Base-by-base conservation (phyloP, 169 alveolate species). In the Plasmodium gonderi region DNA sequence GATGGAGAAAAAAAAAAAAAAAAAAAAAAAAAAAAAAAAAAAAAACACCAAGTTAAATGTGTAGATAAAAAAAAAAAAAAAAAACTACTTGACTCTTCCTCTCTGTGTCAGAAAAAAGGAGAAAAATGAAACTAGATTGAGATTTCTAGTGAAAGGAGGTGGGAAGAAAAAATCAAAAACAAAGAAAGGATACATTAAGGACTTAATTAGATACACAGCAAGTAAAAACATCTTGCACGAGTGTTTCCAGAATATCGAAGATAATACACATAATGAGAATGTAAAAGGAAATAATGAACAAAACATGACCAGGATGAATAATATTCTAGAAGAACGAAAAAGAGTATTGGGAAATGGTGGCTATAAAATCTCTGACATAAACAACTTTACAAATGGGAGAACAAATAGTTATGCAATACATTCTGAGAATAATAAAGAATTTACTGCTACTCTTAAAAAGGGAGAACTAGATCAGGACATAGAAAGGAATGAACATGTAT, bases 91-190 rank as follows among this genome's bases (percentile, higher is more conserved):
- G 33, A 4, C n/a, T 51, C 75, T 5, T 67, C 38, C 40, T 6
- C 26, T 68, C 45, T 68, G 29, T 77, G 7, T 47, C 49, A 81
- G 91, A 64, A 67, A 81, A 68, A 81, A 47, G 60, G 74, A 81
- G 23, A 81, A 69, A 5, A 45, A 81, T 40, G 75, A 81, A 68
- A 47, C 7, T 12, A 11, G 29, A 4, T 29, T 81, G 29, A 45
- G 11, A 8, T 42, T 12, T 20, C 44, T 68, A 40, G 76, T 67
- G 45, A 47, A 81, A 29, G 12, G 76, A 68, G 17, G 33, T 65
- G 69, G 20, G 31, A 81, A n/a, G 11, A 36, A 44, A 14, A 42
- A 81, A 31, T 47, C 20, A 17, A 60, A 79, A 31, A 54, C 79
- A 11, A 79, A 51, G 4, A 68, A 67, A 36, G 40, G 60, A 6